Evolutionary conservation across 306 rosid species (phyloP).

Genomic region (Dalbergia cochinchinensis): DNA sequence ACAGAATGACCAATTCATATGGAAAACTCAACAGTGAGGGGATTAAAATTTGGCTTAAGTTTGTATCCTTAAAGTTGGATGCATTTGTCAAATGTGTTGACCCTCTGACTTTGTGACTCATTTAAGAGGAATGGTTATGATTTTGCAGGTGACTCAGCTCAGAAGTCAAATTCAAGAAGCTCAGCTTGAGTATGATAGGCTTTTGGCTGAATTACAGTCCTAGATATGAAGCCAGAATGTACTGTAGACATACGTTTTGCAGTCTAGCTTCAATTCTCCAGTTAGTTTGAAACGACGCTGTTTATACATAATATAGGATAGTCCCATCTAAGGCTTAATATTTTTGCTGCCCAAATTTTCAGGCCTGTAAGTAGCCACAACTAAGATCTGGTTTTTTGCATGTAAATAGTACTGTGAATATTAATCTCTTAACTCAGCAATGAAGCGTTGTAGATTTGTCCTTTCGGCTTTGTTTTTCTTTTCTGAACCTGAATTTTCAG

Average conservation of each 20-base stretch:
- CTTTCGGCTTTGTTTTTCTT: too few relatives aligned
- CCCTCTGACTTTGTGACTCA: conserved; percentile 9
- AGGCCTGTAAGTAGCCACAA: background rate
- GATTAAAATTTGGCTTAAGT: background rate
- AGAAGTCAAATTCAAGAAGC: conserved; percentile 56
- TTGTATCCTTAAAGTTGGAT: background rate
- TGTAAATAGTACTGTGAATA: background rate
- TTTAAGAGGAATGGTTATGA: conserved; percentile 22
- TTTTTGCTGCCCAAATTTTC: background rate
- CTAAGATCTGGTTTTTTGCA: conserved; percentile 3
- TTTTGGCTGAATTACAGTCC: conserved; percentile 53
- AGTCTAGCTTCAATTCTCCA: conserved; percentile 22
- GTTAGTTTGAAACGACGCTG: conserved; percentile 22
- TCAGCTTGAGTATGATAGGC: conserved; percentile 43
- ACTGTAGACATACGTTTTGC: conserved; percentile 35
- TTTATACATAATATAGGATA: conserved; percentile 2
- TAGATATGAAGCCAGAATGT: conserved; percentile 38
- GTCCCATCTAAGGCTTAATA: background rate
- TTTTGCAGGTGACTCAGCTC: conserved; percentile 68
- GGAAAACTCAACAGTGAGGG: background rate
- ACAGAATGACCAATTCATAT: too few relatives aligned
- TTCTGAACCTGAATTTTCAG: too few relatives aligned
- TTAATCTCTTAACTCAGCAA: background rate
- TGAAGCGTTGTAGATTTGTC: background rate
- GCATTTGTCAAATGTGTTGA: background rate